Base-by-base conservation (phyloP, 306 rosid species). In the Quillaja saponaria region DNA sequence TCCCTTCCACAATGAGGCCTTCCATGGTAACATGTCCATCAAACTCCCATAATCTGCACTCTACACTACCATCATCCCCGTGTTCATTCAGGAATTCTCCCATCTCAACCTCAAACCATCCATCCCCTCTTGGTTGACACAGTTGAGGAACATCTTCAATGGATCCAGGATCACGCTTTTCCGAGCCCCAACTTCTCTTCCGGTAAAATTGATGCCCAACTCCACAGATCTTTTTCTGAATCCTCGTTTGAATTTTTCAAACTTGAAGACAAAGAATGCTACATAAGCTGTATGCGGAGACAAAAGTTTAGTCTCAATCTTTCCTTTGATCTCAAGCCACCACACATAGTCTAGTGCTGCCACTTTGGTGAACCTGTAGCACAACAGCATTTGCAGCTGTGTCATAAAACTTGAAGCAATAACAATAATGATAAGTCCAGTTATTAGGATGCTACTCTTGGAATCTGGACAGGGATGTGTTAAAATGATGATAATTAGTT, bases 1-100 rank as follows among this genome's bases (percentile, higher is more conserved):
- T 52, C 19, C 82, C 76, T 52, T 67, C 73, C 1, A 68, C 73
- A 68, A 72, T 34, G 41, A 78, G 71, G 20, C 79, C 73, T 12
- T 21, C 3, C 41, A 63, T 58, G 0, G 1, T 0, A 10, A 2
- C 34, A 9, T 1, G 14, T 3, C 7, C 0, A 31, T 13, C 10
- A 11, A 62, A 34, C 50, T 55, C 51, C n/a, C 12, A 61, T 13
- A 73, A 35, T 7, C 49, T 25, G 18, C 51, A 78, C 8, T 50
- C 15, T 15, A 72, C 58, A 0, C 39, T 2, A 6, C 64, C 76
- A 33, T 72, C 48, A 1, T 68, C 72, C 33, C 82, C 82, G 20
- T 14, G 4, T 40, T 62, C 69, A 34, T 45, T 46, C 45, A 63
- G 68, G 79, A 78, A 51, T 13, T 78, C 69, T 1, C 76, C 79